These are phyloP conservation scores for Torulaspora indica DNA, from an alignment of 805 yeast genomes.

Conservation along the genomic window DNA sequence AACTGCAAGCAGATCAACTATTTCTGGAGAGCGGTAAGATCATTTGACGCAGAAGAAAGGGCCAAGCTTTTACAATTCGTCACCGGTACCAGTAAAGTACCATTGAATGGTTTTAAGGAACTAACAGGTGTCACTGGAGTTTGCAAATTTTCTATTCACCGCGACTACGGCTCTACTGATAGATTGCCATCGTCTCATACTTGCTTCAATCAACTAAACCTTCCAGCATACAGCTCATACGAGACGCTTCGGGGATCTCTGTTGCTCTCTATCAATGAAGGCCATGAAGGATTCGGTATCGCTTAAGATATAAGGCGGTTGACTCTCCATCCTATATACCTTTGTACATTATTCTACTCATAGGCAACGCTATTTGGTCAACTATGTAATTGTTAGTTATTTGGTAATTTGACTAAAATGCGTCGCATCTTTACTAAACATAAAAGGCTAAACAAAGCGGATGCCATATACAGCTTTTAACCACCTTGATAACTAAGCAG, in stretches of 20 bases:
- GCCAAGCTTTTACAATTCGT: constrained; percentile 93
- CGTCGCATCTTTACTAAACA: background rate
- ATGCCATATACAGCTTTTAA: no score
- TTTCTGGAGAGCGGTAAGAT: constrained; percentile 97
- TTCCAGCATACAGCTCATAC: constrained; percentile 89
- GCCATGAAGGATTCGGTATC: constrained; percentile 88
- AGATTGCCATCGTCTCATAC: constrained; percentile 95
- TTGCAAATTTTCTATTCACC: constrained; percentile 80
- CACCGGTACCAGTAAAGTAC: constrained; percentile 96
- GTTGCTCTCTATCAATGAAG: constrained; percentile 84
- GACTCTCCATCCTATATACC: background rate
- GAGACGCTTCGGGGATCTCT: constrained; percentile 78
- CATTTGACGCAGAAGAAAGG: constrained; percentile 89
- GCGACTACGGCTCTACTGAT: constrained; percentile 80
- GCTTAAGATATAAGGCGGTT: constrained; percentile 17
- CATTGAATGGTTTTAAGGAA: constrained; percentile 87
- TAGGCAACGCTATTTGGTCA: background rate
- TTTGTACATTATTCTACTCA: background rate
- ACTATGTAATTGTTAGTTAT: no score
- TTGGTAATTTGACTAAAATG: no score
- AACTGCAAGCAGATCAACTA: constrained; percentile 85
- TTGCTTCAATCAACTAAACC: constrained; percentile 89
- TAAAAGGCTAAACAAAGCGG: background rate
- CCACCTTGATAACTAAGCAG: no score
- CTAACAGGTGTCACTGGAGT: constrained; percentile 83